Base-by-base conservation (phyloP, 352 stramenopile genomes). In the Globisporangium abappressorium region DNA sequence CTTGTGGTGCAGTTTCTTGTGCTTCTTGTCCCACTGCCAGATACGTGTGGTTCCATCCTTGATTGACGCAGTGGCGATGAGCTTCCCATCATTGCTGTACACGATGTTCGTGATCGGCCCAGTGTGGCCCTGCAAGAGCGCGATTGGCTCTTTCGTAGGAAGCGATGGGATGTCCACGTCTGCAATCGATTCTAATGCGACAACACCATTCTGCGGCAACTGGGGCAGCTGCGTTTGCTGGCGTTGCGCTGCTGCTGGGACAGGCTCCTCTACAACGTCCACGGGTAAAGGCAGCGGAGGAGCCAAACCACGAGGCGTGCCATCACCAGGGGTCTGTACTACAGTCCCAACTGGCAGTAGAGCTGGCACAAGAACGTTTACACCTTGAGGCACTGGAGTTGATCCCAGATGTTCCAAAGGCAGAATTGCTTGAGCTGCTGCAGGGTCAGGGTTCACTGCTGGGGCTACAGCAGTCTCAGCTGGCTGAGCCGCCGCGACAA, bases 101-200 rank as follows among this genome's bases (percentile, higher is more conserved):
- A 92, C 81, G 24, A 98, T 89, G 72, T 98, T 97, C 22, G 95
- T 98, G 41, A 99, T 93, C n/a, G 93, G 80, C 53, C 89, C 92
- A 49, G 95, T 87, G 76, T 98, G 95, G 3, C 92, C 95, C 62
- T 89, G 84, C 34, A 98, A 66, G 24, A 84, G 67, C 11, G 80
- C 80, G 55, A 89, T 79, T 6, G 83, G 80, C 26, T 91, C 81
- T 34, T 83, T 82, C 36, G 74, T 82, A 15, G 72, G 72, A 24
- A 81, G 57, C 12, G 63, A 64, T 2, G 77, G 80, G 22, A 88
- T 70, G 43, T 78, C 78, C 12, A 79, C 77, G 38, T 89, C 82
- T 9, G 70, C 80, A 14, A 90, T 65, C 24, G 76, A 75, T n/a
- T 77, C 63, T 15, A 75, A 71, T 6, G 78, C 73, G 3, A 70